Evolutionary conservation across 495 filamentous ascomycete genomes (phyloP).

Genomic region (Poronia punctata): DNA sequence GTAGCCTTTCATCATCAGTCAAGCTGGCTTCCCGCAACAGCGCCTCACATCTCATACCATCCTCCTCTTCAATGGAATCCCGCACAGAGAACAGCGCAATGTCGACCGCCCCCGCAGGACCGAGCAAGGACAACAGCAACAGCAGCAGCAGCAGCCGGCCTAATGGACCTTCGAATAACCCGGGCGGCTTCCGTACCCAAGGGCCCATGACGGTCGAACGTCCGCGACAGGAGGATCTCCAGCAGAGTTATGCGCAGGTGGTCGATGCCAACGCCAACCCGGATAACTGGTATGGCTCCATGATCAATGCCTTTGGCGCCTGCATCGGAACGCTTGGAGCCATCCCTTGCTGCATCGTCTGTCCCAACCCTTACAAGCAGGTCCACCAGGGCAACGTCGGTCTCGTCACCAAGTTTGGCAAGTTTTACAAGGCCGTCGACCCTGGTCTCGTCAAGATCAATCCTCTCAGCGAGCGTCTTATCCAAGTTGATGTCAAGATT

Average conservation of each 20-base stretch:
- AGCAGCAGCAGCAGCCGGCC: no score
- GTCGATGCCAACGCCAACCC: slow-evolving; percentile 62
- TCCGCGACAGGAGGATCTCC: slow-evolving; percentile 73
- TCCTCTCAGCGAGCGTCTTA: slow-evolving; percentile 83
- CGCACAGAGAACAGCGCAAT: slow-evolving; percentile 14
- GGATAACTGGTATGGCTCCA: slow-evolving; percentile 84
- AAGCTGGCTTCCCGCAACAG: slow-evolving; percentile 8
- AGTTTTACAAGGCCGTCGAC: slow-evolving; percentile 94
- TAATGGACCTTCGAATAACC: slow-evolving; percentile 13
- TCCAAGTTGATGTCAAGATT: slow-evolving; percentile 96
- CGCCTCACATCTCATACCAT: not conserved
- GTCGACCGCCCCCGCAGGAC: slow-evolving; percentile 6
- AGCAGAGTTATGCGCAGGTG: slow-evolving; percentile 80
- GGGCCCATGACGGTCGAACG: slow-evolving; percentile 70
- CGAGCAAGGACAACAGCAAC: slow-evolving; percentile 15
- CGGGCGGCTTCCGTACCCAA: slow-evolving; percentile 33
- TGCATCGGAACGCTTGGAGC: slow-evolving; percentile 77
- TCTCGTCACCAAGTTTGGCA: slow-evolving; percentile 90
- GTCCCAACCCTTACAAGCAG: slow-evolving; percentile 96
- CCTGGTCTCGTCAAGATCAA: slow-evolving; percentile 97
- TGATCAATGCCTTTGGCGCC: slow-evolving; percentile 75
- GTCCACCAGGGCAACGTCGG: slow-evolving; percentile 90
- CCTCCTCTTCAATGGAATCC: no score
- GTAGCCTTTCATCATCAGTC: not conserved
- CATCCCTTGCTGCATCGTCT: slow-evolving; percentile 85